Conservation (phyloP, 148 eudicot species). For the Heliosperma pusillum region DNA sequence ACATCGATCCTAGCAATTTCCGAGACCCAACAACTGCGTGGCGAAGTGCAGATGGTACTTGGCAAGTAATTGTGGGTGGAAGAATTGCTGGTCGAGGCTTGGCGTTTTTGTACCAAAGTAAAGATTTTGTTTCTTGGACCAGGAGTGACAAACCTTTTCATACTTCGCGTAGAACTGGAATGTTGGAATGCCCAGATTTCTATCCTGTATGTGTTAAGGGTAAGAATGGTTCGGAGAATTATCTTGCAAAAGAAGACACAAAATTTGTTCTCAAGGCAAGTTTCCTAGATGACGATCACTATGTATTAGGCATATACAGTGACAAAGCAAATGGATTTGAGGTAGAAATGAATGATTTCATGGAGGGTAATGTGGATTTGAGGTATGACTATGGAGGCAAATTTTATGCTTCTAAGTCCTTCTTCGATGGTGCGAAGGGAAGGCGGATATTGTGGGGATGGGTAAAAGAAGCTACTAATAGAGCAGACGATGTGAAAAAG, state of each 20-base stretch:
- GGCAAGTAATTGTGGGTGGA: conserved; percentile 36
- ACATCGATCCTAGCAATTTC: conserved; percentile 29
- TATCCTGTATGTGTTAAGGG: conserved; percentile 35
- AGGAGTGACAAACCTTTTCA: conserved; percentile 37
- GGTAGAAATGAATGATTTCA: conserved; percentile 21
- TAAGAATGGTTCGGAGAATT: conserved; percentile 23
- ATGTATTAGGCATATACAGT: conserved; percentile 28
- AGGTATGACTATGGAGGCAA: conserved; percentile 54
- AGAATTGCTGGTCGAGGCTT: conserved; percentile 38
- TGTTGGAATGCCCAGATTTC: conserved; percentile 57
- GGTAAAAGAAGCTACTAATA: conserved; percentile 39
- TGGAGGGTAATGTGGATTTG: conserved; percentile 40
- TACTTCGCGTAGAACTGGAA: conserved; percentile 32
- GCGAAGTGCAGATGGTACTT: conserved; percentile 26
- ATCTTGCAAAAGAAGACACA: conserved; percentile 3
- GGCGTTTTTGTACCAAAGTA: conserved; percentile 35
- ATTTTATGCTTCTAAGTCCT: conserved; percentile 56
- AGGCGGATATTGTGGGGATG: conserved; percentile 53
- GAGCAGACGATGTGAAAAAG: conserved; percentile 34
- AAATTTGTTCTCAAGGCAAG: conserved; percentile 45
- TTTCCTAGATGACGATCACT: conserved; percentile 36
- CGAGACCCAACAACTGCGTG: conserved; percentile 57
- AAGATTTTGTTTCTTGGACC: conserved; percentile 41
- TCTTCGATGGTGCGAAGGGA: conserved; percentile 36
- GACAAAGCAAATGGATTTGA: conserved; percentile 22